Evolutionary conservation across 75 land plant species (phyloP), one percentile per base, ranked within the genome.

Genomic region (Cupressus sempervirens): DNA sequence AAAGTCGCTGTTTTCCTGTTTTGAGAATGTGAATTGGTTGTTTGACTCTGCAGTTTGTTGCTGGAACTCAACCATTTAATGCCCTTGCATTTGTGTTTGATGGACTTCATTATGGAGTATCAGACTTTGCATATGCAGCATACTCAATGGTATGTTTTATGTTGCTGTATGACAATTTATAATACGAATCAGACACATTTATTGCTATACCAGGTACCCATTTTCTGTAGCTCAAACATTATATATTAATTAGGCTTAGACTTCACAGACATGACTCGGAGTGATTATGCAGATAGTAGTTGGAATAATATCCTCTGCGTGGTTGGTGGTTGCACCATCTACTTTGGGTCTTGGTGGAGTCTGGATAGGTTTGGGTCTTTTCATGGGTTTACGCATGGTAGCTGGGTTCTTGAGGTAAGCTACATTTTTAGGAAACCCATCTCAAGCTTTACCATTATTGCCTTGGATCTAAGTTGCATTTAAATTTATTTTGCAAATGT

Each of bases 71-170:
- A 86, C 98, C 99, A 85, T 84, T 98, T 46, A 98, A 96, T 89
- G 93, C 98, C 12, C 67, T 98, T 84, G 98, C 98, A n/a, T 98
- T 98, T 90, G 95, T 98, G 68, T 84, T 98, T 83, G 99, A 98
- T 91, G 99, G 99, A 67, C 92, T 98, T 32, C 92, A 96, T 83
- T 98, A 94, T 86, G 99, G 99, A 52, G 94, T 91, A 68, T 94
- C 99, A 77, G 99, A 98, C 88, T 98, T 91, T 83, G 86, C 83
- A 87, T 98, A 93, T 96, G 96, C 99, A 83, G 93, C 98, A 32
- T 93, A 93, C 82, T 94, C 99, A 36, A 98, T 94, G 99, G 98
- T 96, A 85, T 36, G 80, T 68, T 83, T 40, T 65, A 67, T 52
- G 15, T 79, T 29, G 20, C 20, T 84, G 68, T 72, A 35, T 13